Conservation (phyloP, 192 early-diverging fungal genomes). For the Ambispora gerdemannii region DNA sequence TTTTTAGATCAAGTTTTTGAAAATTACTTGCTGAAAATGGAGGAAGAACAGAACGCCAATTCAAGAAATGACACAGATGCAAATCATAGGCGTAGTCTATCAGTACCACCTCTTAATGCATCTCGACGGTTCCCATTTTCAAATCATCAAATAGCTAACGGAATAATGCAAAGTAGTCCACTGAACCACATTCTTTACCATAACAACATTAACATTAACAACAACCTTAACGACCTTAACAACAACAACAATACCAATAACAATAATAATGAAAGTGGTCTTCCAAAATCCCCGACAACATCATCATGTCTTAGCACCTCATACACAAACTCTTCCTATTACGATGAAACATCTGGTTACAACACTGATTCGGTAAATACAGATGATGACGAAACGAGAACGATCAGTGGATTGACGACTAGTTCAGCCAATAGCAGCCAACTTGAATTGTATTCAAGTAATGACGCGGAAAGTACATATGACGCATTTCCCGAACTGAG, state of each 20-base stretch:
- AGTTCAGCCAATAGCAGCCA: constrained; percentile 9
- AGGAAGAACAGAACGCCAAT: neutral
- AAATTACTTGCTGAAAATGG: constrained; percentile 17
- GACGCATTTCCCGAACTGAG: constrained; percentile 5
- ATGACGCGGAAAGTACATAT: constrained; percentile 11
- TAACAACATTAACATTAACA: constrained; percentile 32
- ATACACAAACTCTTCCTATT: constrained; percentile 24
- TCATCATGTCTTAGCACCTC: constrained; percentile 33
- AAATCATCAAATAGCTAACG: constrained; percentile 17
- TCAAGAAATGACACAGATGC: neutral
- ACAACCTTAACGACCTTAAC: neutral
- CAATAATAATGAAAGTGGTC: constrained; percentile 23
- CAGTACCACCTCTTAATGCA: neutral
- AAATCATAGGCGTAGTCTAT: constrained; percentile 21
- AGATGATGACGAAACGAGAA: constrained; percentile 19
- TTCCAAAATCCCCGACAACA: constrained; percentile 26
- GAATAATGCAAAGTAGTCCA: constrained; percentile 25
- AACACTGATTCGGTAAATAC: constrained; percentile 10
- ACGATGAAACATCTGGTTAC: constrained; percentile 34
- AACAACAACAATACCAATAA: too few species aligned
- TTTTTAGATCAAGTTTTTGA: constrained; percentile 26
- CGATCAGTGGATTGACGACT: constrained; percentile 8
- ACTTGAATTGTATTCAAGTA: constrained; percentile 3
- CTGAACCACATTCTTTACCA: constrained; percentile 26
- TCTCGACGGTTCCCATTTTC: neutral